Percentiles rank a stretch among this genome's conserved stretches.
These are phyloP conservation scores for Phytophthora pini DNA, from an alignment of 352 stramenopile species.

Conservation along the genomic window DNA sequence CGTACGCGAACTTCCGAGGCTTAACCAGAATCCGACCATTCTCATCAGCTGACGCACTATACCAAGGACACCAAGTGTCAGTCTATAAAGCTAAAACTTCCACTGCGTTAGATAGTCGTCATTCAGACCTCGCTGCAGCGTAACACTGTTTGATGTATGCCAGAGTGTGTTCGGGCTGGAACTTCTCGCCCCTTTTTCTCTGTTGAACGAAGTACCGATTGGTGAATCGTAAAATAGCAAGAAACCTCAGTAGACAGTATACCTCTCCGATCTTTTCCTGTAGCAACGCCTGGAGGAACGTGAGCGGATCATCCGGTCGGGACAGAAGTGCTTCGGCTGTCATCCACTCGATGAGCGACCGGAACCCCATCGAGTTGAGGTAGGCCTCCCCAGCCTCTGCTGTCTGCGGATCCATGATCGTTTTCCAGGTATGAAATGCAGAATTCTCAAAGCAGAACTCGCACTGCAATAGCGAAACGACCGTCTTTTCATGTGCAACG, in stretches of 20 bases:
- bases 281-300: constrained; percentile 78
- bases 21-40: constrained; percentile 84
- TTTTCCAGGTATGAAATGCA: background rate
- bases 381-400: constrained; percentile 86
- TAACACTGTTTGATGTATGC: constrained; percentile 91
- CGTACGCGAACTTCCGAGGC: constrained; percentile 68
- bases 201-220: background rate
- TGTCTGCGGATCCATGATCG: constrained; percentile 72
- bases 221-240: background rate
- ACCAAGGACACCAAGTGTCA: constrained; percentile 1
- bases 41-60: constrained; percentile 80
- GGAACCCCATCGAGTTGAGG: constrained; percentile 89
- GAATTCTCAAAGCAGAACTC: background rate
- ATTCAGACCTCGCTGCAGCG: constrained; percentile 70
- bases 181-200: constrained; percentile 66
- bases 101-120: background rate
- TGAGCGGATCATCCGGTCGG: constrained; percentile 86
- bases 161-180: constrained; percentile 80
- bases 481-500: constrained; percentile 35
- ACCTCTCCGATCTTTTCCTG: constrained; percentile 88
- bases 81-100: too few relatives aligned
- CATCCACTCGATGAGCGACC: constrained; percentile 92
- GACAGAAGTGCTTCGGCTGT: constrained; percentile 88
- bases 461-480: constrained; percentile 22
- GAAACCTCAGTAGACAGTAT: background rate